These are phyloP conservation scores for Phoenix roebelenii DNA, from an alignment of 176 grass and related monocot genomes.

Conservation along the genomic window DNA sequence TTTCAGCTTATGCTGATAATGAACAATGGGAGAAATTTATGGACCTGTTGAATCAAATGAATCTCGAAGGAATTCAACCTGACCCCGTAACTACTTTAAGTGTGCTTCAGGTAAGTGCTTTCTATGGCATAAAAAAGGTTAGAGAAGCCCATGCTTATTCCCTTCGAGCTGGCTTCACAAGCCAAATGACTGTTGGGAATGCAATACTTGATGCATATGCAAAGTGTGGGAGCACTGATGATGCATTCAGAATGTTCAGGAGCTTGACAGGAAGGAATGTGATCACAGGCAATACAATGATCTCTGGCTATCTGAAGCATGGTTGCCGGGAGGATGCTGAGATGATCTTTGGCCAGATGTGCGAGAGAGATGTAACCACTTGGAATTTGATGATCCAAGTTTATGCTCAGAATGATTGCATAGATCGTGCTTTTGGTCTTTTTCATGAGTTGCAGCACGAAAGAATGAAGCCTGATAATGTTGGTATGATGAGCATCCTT, in stretches of 20 bases:
- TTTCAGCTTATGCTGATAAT: constrained; percentile 38
- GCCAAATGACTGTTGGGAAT: constrained; percentile 39
- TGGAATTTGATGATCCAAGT: constrained; percentile 61
- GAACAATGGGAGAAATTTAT: constrained; percentile 26
- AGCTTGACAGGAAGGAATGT: constrained; percentile 26
- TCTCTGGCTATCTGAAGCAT: constrained; percentile 48
- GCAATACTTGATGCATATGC: constrained; percentile 60
- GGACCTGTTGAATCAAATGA: constrained; percentile 42
- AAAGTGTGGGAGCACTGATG: constrained; percentile 41
- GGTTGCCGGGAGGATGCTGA: constrained; percentile 36
- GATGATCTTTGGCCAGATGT: constrained; percentile 41
- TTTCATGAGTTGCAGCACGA: constrained; percentile 41
- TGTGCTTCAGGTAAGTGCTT: constrained; percentile 31
- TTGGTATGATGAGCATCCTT: constrained; percentile 57
- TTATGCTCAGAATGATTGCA: constrained; percentile 39
- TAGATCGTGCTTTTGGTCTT: constrained; percentile 34
- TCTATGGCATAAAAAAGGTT: constrained; percentile 38
- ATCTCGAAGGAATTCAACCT: constrained; percentile 23
- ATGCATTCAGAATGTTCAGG: constrained; percentile 36
- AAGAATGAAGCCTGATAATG: constrained; percentile 35
- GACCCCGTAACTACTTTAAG: constrained; percentile 46
- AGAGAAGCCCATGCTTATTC: constrained; percentile 51
- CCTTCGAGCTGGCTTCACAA: constrained; percentile 33
- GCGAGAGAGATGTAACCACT: constrained; percentile 47
- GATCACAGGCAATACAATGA: constrained; percentile 56